Evolutionary conservation across 805 yeast genomes (phyloP), one percentile per base, ranked within the genome.

Genomic region (Candida krabiensis): DNA sequence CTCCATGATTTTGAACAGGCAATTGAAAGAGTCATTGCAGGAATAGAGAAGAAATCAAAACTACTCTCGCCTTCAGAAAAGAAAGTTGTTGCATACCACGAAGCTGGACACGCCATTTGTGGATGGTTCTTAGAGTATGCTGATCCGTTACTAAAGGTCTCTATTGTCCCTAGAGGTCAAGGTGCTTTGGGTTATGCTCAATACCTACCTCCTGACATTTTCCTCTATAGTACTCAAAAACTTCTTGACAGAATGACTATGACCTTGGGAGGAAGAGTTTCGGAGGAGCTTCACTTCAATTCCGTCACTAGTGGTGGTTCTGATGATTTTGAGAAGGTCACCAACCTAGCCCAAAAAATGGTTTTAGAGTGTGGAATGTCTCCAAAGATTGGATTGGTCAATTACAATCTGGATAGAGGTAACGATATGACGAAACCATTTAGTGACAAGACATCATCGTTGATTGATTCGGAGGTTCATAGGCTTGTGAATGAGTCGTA

Each of bases 161-260:
- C 95, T 15, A 89, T 89, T 50, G 86, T 89, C 45, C 97, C 97
- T 40, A 79, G 96, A 63, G 96, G 96, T 16, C 86, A 85, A 62
- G 96, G 96, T 35, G 96, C 96, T 11, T 69, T 89, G 39, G 97
- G 97, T n/a, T 89, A 90, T 61, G 96, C 97, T 3, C 96, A 90
- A 63, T 86, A 89, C 56, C 70, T 90, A 46, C 97, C 97, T 13
- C 86, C 89, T 19, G 97, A 90, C 61, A 84, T 83, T 53, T 86
- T 85, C 49, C 72, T 89, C 52, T 73, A 86, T 40, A 77, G 88
- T 21, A 79, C 81, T 32, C 82, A 83, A 54, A 93, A 90, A 58
- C 77, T 85, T 53, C 63, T 64, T 49, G 91, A 90, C 62, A 72
- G 95, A 48, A 89, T 90, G 89, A 80, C 85, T n/a, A 90, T 90